Percentiles rank a stretch among this genome's conserved stretches.
Evolutionary conservation across 148 eudicot genomes (phyloP).

Genomic region (Diospyros lotus): DNA sequence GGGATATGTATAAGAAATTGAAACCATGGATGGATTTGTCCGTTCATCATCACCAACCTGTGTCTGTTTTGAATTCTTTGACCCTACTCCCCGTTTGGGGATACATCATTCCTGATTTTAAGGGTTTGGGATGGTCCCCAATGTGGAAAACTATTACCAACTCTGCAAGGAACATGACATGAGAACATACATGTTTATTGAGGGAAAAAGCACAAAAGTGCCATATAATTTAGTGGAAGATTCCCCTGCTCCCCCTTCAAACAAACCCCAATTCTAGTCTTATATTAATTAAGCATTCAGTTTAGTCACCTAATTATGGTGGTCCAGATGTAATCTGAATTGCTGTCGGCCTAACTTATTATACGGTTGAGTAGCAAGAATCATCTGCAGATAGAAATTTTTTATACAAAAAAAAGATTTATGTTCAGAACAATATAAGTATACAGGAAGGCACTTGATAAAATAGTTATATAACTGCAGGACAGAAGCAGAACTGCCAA

Average conservation of each 20-base stretch:
- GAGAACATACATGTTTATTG: neutral
- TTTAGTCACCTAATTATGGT: neutral
- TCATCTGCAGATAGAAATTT: neutral
- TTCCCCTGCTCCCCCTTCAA: neutral
- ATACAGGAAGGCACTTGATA: too few species aligned
- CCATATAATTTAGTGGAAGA: conserved; percentile 4
- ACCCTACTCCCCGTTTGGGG: neutral
- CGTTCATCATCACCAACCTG: too few species aligned
- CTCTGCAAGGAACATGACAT: neutral
- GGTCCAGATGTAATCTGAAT: neutral
- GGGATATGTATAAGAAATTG: too few species aligned
- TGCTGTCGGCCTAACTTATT: neutral
- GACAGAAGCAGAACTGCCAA: neutral
- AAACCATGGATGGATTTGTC: too few species aligned
- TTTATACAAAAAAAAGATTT: neutral
- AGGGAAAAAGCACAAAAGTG: neutral
- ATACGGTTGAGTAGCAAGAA: too few species aligned
- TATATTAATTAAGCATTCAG: neutral
- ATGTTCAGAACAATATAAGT: neutral
- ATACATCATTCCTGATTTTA: neutral
- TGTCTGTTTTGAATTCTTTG: too few species aligned
- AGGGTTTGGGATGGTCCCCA: neutral
- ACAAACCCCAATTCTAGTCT: neutral
- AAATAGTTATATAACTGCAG: neutral
- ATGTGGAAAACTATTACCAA: neutral